Conservation (phyloP, 495 filamentous ascomycete species). For the Podospora conica region DNA sequence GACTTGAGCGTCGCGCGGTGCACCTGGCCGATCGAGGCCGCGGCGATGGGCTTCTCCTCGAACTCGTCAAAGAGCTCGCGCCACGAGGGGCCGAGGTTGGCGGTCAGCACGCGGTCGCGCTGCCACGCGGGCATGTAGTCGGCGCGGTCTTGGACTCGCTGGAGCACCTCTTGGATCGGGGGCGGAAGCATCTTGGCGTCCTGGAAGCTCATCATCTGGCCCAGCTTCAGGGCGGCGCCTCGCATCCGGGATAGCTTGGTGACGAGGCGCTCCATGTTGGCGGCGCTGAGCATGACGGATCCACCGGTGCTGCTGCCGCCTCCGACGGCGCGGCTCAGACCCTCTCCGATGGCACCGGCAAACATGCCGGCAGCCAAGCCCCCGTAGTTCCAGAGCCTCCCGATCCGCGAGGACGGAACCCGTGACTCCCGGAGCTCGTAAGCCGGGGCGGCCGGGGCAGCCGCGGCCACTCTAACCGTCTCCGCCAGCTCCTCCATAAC, state of each 20-base stretch:
- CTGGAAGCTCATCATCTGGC: slow-evolving; percentile 97
- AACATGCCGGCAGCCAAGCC: slow-evolving; percentile 93
- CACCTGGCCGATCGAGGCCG: slow-evolving; percentile 97
- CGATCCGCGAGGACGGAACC: slow-evolving; percentile 81
- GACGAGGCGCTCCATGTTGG: slow-evolving; percentile 88
- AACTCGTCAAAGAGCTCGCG: slow-evolving; percentile 75
- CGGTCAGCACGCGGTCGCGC: slow-evolving; percentile 70
- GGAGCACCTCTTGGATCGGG: slow-evolving; percentile 77
- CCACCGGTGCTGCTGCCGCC: slow-evolving; percentile 53
- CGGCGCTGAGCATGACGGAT: slow-evolving; percentile 80
- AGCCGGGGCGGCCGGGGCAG: slow-evolving; percentile 8
- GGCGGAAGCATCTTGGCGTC: slow-evolving; percentile 93
- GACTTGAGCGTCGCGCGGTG: slow-evolving; percentile 78
- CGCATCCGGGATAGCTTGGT: slow-evolving; percentile 91
- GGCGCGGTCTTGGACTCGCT: slow-evolving; percentile 91
- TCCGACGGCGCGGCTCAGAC: slow-evolving; percentile 61
- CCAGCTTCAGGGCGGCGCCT: slow-evolving; percentile 94
- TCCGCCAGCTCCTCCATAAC: slow-evolving; percentile 15
- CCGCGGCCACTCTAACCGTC: not conserved
- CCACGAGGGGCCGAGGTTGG: slow-evolving; percentile 82
- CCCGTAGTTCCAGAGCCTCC: slow-evolving; percentile 89
- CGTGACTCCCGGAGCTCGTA: slow-evolving; percentile 84
- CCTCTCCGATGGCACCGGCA: slow-evolving; percentile 83
- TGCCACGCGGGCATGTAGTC: slow-evolving; percentile 97
- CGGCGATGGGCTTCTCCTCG: slow-evolving; percentile 86